A percentile compares a stretch with the other conserved stretches of the same genome.
Evolutionary conservation across 495 filamentous ascomycete genomes (phyloP).

Genomic region (Pseudotulostoma volvatum): DNA sequence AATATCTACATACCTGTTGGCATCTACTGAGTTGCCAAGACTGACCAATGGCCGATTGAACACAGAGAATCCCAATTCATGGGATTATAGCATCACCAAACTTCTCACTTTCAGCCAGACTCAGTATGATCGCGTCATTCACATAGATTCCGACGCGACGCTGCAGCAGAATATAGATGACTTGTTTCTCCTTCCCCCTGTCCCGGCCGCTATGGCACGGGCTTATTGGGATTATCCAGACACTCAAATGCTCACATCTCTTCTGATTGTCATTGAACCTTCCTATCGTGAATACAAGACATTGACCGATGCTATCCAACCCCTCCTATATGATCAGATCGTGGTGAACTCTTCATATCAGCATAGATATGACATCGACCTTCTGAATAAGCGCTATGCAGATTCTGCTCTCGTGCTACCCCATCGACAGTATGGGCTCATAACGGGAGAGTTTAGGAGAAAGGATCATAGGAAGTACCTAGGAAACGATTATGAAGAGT

Average conservation of each 20-base stretch:
- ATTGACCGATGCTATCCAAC: constrained; percentile 26
- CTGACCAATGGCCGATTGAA: too few species aligned
- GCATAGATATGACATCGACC: constrained; percentile 49
- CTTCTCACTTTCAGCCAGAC: constrained; percentile 55
- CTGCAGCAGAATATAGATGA: constrained; percentile 54
- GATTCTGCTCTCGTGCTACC: constrained; percentile 56
- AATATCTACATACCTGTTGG: too few species aligned
- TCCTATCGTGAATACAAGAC: constrained; percentile 35
- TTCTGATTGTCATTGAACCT: constrained; percentile 49
- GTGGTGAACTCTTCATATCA: constrained; percentile 13
- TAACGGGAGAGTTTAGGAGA: constrained; percentile 54
- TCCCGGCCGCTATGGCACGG: constrained; percentile 45
- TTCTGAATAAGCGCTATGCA: constrained; percentile 54
- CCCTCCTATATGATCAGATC: constrained; percentile 22
- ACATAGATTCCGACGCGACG: constrained; percentile 52
- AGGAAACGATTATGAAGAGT: constrained; percentile 43
- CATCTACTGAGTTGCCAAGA: too few species aligned
- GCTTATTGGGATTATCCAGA: constrained; percentile 54
- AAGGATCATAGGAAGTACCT: constrained; percentile 45
- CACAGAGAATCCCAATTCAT: constrained; percentile 19
- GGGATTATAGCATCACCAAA: constrained; percentile 52
- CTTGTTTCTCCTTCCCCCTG: constrained; percentile 51
- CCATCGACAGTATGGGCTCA: constrained; percentile 52
- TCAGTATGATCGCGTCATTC: constrained; percentile 48
- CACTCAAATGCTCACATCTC: constrained; percentile 37